Evolutionary conservation across 78 protist genomes (phyloP).

Genomic region (Dictyostelium intermedium): DNA sequence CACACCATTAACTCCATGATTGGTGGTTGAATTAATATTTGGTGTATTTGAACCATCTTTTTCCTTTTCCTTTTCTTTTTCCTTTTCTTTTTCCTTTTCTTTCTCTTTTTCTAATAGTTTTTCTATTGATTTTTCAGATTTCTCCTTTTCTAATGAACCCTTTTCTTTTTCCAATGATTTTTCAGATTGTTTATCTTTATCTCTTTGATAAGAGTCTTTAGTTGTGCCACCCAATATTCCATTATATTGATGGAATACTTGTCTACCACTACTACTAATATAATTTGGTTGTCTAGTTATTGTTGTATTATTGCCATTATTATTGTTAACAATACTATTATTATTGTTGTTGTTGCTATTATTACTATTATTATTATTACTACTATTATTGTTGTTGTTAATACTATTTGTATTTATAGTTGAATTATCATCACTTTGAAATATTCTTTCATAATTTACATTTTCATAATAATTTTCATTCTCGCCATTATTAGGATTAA

Average conservation of each 20-base stretch:
- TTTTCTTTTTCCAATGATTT: not conserved
- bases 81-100: not conserved
- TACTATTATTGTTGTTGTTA: not conserved
- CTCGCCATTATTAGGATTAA: not conserved
- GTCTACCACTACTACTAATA: not conserved
- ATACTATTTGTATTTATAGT: not conserved
- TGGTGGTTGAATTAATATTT: not conserved
- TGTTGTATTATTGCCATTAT: not conserved
- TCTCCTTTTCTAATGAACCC: not conserved
- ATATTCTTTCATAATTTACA: not conserved
- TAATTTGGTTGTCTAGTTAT: not conserved
- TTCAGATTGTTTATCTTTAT: not conserved
- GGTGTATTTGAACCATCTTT: not conserved
- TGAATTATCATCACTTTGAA: not conserved
- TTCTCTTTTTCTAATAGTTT: not conserved
- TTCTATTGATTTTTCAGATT: not conserved
- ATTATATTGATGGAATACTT: not conserved
- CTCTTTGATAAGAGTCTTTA: not conserved
- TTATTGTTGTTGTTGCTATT: not conserved
- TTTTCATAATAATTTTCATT: slow-evolving; percentile 2
- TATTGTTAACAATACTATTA: not conserved
- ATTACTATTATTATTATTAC: not conserved
- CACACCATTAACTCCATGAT: not conserved
- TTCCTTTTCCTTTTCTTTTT: not conserved
- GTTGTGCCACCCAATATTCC: not conserved